Evolutionary conservation across 2,329 filamentous ascomycete genomes (phyloP), one percentile per base, ranked within the genome.

Genomic region (Scytalidium sp.): DNA sequence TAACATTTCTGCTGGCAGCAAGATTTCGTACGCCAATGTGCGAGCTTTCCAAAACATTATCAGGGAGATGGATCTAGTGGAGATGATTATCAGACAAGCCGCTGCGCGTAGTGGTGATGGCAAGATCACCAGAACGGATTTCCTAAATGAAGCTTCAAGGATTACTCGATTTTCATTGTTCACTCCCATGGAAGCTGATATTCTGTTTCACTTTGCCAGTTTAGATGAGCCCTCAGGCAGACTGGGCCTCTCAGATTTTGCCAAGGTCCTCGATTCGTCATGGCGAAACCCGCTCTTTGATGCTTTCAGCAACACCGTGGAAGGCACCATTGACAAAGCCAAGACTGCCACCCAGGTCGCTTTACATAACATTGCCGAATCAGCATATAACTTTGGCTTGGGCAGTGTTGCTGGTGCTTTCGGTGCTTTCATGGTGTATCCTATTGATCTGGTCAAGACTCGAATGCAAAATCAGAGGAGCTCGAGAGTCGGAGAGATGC

Each of bases 381-480:
- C 92, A 1, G 81, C 78, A 2, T 95, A 97, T 70, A 92, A 96
- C 76, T 99, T 99, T 67, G 84, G 75, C 3, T 82, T 99, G 6
- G 94, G 94, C 52, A 91, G 88, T 67, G 60, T 96, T 59, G 94
- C 94, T 7, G 94, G 94, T 71, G 94, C 94, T 9, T 99, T 99
- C 66, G 94, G 94, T 67, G 94, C 94, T 11, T 97, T 99, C 69
- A 97, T 99, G 90, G 94, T 99, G 47, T 99, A 99, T 69, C 94
- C 94, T 20, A 97, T 99, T 65, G 94, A 99, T 74, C 75, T 99
- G 54, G 94, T 99, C 69, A 99, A 99, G 81, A 99, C 94, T 1
- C 85, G 94, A 53, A 88, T 99, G 85, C 94, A 99, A 72, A 99
- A 99, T 75, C 94, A 99, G 76, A 84, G 94, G 58, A 84, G 83